A percentile compares a stretch with the other conserved stretches of the same genome.
Evolutionary conservation across 371 early-diverging fungal species (phyloP).

Genomic region (Mortierella sp.): DNA sequence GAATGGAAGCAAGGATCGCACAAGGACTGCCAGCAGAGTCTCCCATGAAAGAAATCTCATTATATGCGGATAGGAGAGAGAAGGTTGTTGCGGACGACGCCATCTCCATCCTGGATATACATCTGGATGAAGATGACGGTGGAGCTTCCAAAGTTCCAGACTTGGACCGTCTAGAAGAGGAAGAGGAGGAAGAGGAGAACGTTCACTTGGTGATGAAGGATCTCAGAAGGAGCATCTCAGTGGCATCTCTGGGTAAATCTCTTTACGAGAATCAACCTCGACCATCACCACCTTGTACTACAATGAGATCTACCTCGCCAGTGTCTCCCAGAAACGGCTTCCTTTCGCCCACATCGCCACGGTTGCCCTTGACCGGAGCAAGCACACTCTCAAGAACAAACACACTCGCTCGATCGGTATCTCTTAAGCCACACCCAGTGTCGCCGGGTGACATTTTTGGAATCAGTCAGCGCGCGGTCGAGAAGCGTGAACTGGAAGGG

Average conservation of each 20-base stretch:
- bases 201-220: slow-evolving; percentile 35
- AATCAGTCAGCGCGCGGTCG: slow-evolving; percentile 52
- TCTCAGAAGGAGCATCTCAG: slow-evolving; percentile 38
- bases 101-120: slow-evolving; percentile 45
- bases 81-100: slow-evolving; percentile 52
- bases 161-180: slow-evolving; percentile 24
- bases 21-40: slow-evolving; percentile 53
- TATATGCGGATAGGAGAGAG: slow-evolving; percentile 45
- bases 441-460: slow-evolving; percentile 55
- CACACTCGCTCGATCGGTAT: slow-evolving; percentile 38
- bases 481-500: slow-evolving; percentile 39
- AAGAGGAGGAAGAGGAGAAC: slow-evolving; percentile 40
- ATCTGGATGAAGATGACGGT: slow-evolving; percentile 32
- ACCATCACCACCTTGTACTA: background rate
- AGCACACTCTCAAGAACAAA: slow-evolving; percentile 29
- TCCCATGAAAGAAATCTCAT: slow-evolving; percentile 44
- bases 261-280: slow-evolving; percentile 41
- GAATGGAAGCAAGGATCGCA: slow-evolving; percentile 50
- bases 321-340: slow-evolving; percentile 9
- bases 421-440: slow-evolving; percentile 42
- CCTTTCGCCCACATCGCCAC: slow-evolving; percentile 15
- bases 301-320: background rate
- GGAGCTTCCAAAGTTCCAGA: slow-evolving; percentile 25
- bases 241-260: slow-evolving; percentile 41
- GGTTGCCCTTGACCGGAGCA: slow-evolving; percentile 11